Percentiles rank a stretch among this genome's conserved stretches.
phyloP scores from a whole-genome alignment of 495 filamentous ascomycete species.

The Penicillium crystallinum region DNA sequence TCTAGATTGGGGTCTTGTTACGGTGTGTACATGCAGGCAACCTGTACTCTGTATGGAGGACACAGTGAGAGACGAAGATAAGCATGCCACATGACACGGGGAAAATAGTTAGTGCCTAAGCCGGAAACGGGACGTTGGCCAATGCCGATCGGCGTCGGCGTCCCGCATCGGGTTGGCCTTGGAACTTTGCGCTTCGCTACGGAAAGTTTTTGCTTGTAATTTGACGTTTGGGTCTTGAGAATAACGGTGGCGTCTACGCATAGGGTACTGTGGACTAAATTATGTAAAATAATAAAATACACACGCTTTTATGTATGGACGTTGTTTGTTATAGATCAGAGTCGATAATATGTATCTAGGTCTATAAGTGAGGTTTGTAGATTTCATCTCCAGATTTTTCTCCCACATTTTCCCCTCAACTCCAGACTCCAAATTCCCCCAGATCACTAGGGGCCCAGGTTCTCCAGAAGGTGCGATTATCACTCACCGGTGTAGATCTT shows the following conservation, averaged over 20 bases:
- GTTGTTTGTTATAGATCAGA: no score
- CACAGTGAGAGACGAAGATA: background rate
- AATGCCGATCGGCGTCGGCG: conserved; percentile 14
- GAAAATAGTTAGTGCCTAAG: background rate
- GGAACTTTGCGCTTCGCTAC: background rate
- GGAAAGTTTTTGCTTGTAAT: background rate
- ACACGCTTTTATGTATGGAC: no score
- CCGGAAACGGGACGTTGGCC: conserved; percentile 8
- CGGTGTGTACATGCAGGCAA: background rate
- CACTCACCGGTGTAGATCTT: no score
- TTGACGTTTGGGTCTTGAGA: background rate
- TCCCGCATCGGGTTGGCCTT: conserved; percentile 12
- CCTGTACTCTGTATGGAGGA: background rate
- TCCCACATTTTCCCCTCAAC: conserved; percentile 4
- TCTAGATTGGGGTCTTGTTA: background rate
- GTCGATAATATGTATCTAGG: no score
- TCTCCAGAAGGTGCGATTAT: no score
- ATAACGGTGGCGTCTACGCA: no score
- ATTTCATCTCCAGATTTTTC: conserved; percentile 4
- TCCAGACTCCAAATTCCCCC: background rate
- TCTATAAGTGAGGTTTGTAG: no score
- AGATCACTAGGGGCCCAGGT: background rate
- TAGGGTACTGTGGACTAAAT: background rate
- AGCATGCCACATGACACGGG: conserved; percentile 1
- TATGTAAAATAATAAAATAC: background rate